phyloP scores from a whole-genome alignment of 2,329 filamentous ascomycete genomes.

The Colletotrichum shisoi region DNA sequence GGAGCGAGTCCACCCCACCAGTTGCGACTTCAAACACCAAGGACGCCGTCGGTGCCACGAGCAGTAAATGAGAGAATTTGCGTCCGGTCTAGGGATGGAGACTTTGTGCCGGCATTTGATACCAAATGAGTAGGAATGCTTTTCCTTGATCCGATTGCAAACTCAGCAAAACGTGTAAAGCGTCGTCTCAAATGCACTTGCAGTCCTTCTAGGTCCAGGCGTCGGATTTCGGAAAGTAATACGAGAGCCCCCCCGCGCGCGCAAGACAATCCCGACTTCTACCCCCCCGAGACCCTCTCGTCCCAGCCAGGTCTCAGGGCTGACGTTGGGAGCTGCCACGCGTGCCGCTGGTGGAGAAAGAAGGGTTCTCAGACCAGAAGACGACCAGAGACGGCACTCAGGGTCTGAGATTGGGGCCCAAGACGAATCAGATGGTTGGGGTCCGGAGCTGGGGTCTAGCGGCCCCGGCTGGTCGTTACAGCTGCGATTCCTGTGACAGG shows the following conservation, averaged over 20 bases:
- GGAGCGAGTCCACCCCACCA: no score
- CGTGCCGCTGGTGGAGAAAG: conserved; percentile 5
- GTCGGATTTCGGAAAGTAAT: not conserved
- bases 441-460: conserved; percentile 7
- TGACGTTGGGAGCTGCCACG: conserved; percentile 7
- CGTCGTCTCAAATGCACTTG: not conserved
- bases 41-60: not conserved
- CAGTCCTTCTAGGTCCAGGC: not conserved
- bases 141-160: not conserved
- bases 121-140: not conserved
- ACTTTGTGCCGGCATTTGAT: not conserved
- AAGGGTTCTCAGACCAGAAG: conserved; percentile 5
- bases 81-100: not conserved
- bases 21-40: no score
- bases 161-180: not conserved
- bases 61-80: not conserved
- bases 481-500: conserved; percentile 20
- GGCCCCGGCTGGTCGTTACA: conserved; percentile 18
- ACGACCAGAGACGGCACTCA: conserved; percentile 2
- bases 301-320: conserved; percentile 20
- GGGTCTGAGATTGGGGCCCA: not conserved
- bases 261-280: not conserved
- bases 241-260: no score
- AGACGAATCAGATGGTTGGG: not conserved
- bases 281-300: not conserved